phyloP scores from a whole-genome alignment of 2,329 filamentous ascomycete genomes.

The Pestalotiopsis sp. region DNA sequence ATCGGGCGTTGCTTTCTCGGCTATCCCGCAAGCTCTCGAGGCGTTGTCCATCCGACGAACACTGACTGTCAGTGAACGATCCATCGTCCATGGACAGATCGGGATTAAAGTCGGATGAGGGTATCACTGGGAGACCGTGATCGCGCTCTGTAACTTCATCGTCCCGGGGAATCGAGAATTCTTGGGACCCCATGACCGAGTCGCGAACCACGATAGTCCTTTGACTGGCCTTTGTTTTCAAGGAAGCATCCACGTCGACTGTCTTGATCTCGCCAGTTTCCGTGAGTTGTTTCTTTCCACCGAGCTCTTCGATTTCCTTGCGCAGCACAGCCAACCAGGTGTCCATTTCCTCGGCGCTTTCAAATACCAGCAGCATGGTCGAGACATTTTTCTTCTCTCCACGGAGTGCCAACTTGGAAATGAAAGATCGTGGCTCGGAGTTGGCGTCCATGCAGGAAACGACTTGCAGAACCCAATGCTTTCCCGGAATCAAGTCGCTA shows the following conservation, averaged over 20 bases:
- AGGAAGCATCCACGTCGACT: slow-evolving; percentile 36
- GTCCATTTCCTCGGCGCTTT: slow-evolving; percentile 75
- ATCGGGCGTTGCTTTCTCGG: slow-evolving; percentile 52
- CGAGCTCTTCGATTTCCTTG: slow-evolving; percentile 69
- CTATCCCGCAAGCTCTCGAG: slow-evolving; percentile 58
- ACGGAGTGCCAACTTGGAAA: slow-evolving; percentile 66
- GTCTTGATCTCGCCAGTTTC: slow-evolving; percentile 59
- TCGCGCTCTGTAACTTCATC: slow-evolving; percentile 23
- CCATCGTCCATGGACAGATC: slow-evolving; percentile 53
- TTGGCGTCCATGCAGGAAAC: slow-evolving; percentile 67
- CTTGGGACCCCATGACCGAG: slow-evolving; percentile 40
- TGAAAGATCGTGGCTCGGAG: slow-evolving; percentile 60
- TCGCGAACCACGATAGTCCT: slow-evolving; percentile 51
- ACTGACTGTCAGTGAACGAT: slow-evolving; percentile 59
- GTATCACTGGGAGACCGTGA: slow-evolving; percentile 29
- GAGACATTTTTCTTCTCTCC: slow-evolving; percentile 60
- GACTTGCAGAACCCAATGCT: slow-evolving; percentile 79
- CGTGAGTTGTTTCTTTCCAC: slow-evolving; percentile 65
- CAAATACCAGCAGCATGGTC: slow-evolving; percentile 73
- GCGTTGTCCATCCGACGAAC: slow-evolving; percentile 61
- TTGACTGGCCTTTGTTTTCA: slow-evolving; percentile 45
- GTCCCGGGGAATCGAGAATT: slow-evolving; percentile 37
- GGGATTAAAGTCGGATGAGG: slow-evolving; percentile 31
- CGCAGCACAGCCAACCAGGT: slow-evolving; percentile 72
- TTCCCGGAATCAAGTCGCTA: slow-evolving; percentile 77